A percentile compares a stretch with the other conserved stretches of the same genome.
phyloP scores from a whole-genome alignment of 2,329 filamentous ascomycete species.

The Thelonectria rubi region DNA sequence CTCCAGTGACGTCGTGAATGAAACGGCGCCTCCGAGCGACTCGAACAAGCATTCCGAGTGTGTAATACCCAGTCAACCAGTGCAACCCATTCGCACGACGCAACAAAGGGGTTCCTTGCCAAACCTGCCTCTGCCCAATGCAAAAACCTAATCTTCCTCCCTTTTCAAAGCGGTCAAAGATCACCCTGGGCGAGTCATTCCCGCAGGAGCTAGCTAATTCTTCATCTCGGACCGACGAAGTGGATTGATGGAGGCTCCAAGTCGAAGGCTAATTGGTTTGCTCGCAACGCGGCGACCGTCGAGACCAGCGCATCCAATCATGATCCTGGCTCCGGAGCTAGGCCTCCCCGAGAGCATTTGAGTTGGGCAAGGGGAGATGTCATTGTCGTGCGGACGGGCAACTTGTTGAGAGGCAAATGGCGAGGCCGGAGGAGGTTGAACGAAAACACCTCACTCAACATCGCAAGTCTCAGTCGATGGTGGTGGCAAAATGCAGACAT shows the following conservation, averaged over 20 bases:
- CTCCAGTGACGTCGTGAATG: background rate
- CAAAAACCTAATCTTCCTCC: background rate
- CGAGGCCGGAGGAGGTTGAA: too few species aligned
- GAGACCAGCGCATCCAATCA: background rate
- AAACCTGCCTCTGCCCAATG: background rate
- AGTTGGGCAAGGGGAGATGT: too few species aligned
- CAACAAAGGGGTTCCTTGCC: background rate
- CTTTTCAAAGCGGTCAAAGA: background rate
- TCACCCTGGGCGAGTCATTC: background rate
- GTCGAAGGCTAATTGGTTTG: background rate
- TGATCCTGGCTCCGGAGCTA: background rate
- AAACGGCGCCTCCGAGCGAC: background rate
- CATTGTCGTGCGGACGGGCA: too few species aligned
- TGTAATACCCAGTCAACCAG: too few species aligned
- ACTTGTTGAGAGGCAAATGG: too few species aligned
- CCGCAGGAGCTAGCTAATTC: background rate
- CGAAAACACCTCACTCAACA: too few species aligned
- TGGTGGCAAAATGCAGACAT: too few species aligned
- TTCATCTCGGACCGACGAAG: background rate
- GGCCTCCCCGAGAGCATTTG: background rate
- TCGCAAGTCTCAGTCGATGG: too few species aligned
- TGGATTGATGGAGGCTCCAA: background rate
- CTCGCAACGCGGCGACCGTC: too few species aligned
- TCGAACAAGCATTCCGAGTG: background rate
- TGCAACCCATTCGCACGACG: background rate